These are phyloP conservation scores for Brassica napus DNA, from an alignment of 345 rosid genomes.

Conservation along the genomic window Da-Ae NC_063434.1:4519501-4520000, in stretches of 20 bases:
- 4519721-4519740: neutral
- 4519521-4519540: constrained; percentile 13
- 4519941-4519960: constrained; percentile 30
- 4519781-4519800: constrained; percentile 27
- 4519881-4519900: neutral
- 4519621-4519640: neutral
- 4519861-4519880: neutral
- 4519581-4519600: neutral
- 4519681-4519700: neutral
- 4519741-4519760: constrained; percentile 34
- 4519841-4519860: neutral
- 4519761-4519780: neutral
- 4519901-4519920: neutral
- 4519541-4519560: neutral
- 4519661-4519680: neutral
- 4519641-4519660: neutral
- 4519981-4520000: neutral
- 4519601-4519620: neutral
- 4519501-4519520: constrained; percentile 36
- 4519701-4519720: neutral
- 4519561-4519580: constrained; percentile 10
- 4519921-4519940: neutral
- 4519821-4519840: constrained; percentile 20
- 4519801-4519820: constrained; percentile 28
- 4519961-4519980: neutral